Conservation (phyloP, 1,284 basidiomycete species). For the Malassezia vespertilionis region DNA sequence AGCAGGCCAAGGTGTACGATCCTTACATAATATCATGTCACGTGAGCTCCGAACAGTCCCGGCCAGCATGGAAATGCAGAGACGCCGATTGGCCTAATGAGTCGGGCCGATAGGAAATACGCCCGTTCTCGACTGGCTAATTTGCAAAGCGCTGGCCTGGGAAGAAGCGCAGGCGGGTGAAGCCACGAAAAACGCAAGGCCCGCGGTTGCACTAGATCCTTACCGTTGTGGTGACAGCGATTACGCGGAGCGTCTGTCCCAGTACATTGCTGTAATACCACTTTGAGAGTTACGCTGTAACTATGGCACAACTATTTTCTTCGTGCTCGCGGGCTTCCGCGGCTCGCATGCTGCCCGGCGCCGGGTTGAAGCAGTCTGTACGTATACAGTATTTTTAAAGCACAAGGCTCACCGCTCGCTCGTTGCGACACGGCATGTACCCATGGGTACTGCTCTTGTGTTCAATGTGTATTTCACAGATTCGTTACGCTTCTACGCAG, state of each 20-base stretch:
- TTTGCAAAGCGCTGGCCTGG: background rate
- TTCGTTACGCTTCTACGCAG: conserved; percentile 35
- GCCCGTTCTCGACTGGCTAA: conserved; percentile 7
- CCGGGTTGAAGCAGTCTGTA: conserved; percentile 14
- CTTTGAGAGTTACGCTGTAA: background rate
- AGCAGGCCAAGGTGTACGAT: background rate
- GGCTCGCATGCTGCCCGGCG: conserved; percentile 7
- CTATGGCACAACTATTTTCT: conserved; percentile 18
- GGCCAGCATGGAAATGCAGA: conserved; percentile 12
- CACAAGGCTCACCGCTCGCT: background rate
- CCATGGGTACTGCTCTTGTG: no score
- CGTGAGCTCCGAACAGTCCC: conserved; percentile 11
- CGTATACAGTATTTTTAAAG: background rate
- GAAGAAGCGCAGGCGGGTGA: conserved; percentile 8
- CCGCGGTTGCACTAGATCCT: conserved; percentile 16
- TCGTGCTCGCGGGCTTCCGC: conserved; percentile 12
- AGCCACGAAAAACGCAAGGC: conserved; percentile 11
- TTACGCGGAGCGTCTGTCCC: conserved; percentile 3
- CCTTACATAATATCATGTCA: conserved; percentile 2
- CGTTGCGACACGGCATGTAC: no score
- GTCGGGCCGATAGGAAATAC: conserved; percentile 16
- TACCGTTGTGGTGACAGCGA: conserved; percentile 17
- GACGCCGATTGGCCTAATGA: conserved; percentile 7
- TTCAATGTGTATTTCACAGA: conserved; percentile 18
- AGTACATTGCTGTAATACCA: conserved; percentile 2